Percentiles rank a stretch among this genome's conserved stretches.
Evolutionary conservation across 1,284 basidiomycete species (phyloP).

Genomic region (Xerocomus minutiporus): DNA sequence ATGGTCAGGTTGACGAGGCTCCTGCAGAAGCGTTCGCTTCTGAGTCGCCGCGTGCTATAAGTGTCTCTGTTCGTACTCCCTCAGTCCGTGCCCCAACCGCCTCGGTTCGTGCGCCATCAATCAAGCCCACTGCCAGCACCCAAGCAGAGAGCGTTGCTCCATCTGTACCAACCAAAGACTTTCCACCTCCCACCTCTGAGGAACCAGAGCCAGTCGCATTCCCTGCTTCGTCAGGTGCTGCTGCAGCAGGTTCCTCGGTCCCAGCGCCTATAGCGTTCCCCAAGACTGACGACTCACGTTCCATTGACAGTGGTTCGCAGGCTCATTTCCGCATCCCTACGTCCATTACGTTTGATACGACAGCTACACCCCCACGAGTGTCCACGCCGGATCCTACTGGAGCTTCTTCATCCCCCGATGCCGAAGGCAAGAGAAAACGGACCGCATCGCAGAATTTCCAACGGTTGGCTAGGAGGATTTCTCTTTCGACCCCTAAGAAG

Average conservation of each 20-base stretch:
- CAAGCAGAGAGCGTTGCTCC: conserved; percentile 26
- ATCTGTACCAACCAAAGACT: conserved; percentile 29
- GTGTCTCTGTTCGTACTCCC: conserved; percentile 17
- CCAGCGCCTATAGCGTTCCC: conserved; percentile 42
- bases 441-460: conserved; percentile 82
- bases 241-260: conserved; percentile 20
- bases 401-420: conserved; percentile 49
- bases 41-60: conserved; percentile 18
- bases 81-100: conserved; percentile 19
- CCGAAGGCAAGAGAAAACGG: conserved; percentile 71
- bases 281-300: conserved; percentile 32
- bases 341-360: conserved; percentile 47
- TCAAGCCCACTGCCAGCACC: conserved; percentile 22
- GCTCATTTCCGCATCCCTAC: conserved; percentile 28
- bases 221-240: conserved; percentile 5
- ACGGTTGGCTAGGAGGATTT: conserved; percentile 67
- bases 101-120: conserved; percentile 24
- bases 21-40: conserved; percentile 4
- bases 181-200: conserved; percentile 15
- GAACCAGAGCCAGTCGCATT: conserved; percentile 14
- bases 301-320: conserved; percentile 28
- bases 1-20: conserved; percentile 6
- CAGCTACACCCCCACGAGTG: conserved; percentile 42
- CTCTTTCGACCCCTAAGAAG: conserved; percentile 56
- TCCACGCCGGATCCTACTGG: conserved; percentile 58